These are phyloP conservation scores for Saccharomyces eubayanus DNA, from an alignment of 805 yeast genomes.

Conservation along the genomic window DNA sequence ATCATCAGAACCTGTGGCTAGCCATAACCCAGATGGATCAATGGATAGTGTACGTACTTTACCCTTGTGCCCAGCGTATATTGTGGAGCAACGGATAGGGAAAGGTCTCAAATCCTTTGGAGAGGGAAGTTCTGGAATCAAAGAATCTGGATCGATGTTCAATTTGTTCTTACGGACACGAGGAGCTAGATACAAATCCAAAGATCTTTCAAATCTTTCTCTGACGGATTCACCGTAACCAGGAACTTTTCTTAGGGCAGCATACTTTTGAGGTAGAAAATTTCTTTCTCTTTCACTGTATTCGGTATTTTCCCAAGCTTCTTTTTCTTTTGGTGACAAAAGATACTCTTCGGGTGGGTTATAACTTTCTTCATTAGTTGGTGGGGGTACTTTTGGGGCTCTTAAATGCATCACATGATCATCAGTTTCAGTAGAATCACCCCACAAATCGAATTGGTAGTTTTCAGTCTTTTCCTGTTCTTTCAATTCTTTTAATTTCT, in stretches of 20 bases:
- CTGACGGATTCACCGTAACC: conserved; percentile 80
- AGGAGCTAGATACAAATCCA: conserved; percentile 92
- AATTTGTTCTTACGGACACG: conserved; percentile 85
- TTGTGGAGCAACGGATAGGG: conserved; percentile 84
- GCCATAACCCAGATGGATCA: conserved; percentile 87
- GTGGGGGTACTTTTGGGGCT: conserved; percentile 94
- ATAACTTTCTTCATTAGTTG: conserved; percentile 92
- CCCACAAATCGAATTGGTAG: conserved; percentile 75
- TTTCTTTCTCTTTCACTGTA: conserved; percentile 72
- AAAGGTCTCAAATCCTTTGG: conserved; percentile 95
- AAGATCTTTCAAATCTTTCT: conserved; percentile 88
- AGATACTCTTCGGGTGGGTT: conserved; percentile 96
- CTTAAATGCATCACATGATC: conserved; percentile 87
- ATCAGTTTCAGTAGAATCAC: conserved; percentile 45
- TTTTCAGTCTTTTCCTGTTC: conserved; percentile 46
- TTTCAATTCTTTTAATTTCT: conserved; percentile 42
- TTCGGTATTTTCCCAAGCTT: conserved; percentile 60
- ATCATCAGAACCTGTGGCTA: conserved; percentile 97
- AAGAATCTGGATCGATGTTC: conserved; percentile 90
- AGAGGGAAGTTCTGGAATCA: conserved; percentile 92
- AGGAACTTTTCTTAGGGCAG: conserved; percentile 82
- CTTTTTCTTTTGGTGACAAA: conserved; percentile 65
- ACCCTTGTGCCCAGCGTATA: conserved; percentile 75
- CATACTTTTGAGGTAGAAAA: conserved; percentile 74
- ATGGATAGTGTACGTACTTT: conserved; percentile 74